Evolutionary conservation across 2,329 filamentous ascomycete genomes (phyloP), one percentile per base, ranked within the genome.

Genomic region (Penicillium paneum): DNA sequence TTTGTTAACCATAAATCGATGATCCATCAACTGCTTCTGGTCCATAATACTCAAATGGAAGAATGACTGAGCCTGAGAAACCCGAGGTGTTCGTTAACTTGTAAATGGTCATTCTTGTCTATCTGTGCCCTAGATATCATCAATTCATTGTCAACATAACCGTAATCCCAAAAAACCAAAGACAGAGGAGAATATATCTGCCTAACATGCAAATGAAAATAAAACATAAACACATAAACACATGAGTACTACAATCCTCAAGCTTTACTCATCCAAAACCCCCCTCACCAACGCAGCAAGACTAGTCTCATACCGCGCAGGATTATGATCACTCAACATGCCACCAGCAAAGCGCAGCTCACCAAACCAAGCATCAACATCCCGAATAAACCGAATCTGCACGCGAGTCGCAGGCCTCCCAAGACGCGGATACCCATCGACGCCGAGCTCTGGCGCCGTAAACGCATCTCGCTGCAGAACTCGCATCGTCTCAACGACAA

Each of bases 311-410:
- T 92, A 92, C 60, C 84, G 79, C 26, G 83, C 87, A 3, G 89
- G 89, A 60, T 83, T 90, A 67, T 92, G 89, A 68, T 92, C 89
- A 55, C 83, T 79, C 71, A 92, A 76, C 86, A 91, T 90, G 43
- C 86, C 85, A 24, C 84, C 82, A 5, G 85, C 86, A 67, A 92
- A 91, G 40, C 81, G 78, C 39, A 91, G 76, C 73, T 91, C 88
- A 28, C 82, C 78, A 68, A 91, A 91, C 49, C 83, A 76, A 21
- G 78, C 78, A 66, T 90, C 87, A 29, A 90, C 88, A 68, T 91
- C 84, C 52, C 82, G 76, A 12, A 92, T 80, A 57, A 90, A 89
- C 66, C 83, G 86, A 46, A 91, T 73, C 56, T 90, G 83, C 38
- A 89, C 83, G 48, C 88, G 78, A 40, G 83, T 84, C 7, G 88